Evolutionary conservation across 371 early-diverging fungal genomes (phyloP), one percentile per base, ranked within the genome.

Genomic region (Umbelopsis sp.): DNA sequence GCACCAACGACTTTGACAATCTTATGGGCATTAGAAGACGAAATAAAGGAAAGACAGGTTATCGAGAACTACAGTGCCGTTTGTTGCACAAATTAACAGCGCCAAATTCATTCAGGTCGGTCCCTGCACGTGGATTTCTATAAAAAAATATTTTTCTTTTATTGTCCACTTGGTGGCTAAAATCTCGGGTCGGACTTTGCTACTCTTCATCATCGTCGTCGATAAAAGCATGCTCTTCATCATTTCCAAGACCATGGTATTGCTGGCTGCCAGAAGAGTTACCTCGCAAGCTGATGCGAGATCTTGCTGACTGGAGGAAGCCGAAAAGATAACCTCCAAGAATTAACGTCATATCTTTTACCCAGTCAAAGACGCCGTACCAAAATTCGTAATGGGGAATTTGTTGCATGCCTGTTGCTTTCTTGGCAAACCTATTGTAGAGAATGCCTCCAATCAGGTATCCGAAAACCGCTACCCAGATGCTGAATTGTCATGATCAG

Each of bases 341-440:
- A 35, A 57, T 57, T 12, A 57, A 32, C 0, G 57, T 35, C 57
- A 57, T 57, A 57, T 57, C 64, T 46, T 64, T 64, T 22, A 64
- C 24, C 64, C 64, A 64, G 6, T 64, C 64, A 44, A 9, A 64
- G 18, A 64, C 22, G 12, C 32, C 32, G 44, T 24, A 64, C 64
- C 64, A 64, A 24, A 64, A 45, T 10, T 64, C 64, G 46, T 64
- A 64, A 35, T 64, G 64, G 11, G 64, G 64, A 24, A 64, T 64
- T 46, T 64, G 64, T 29, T 64, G 64, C 64, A 64, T 44, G 44
- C 64, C 64, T 8, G 45, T 46, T 22, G 46, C 64, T 45, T 64
- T 64, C 45, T 46, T 44, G 46, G 46, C 64, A 64, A 64, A 64
- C 24, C 64, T n/a, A 64, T 64, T 64, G 46, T 45, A 64, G 7